Percentiles rank a stretch among this genome's conserved stretches.
Conservation (phyloP, 805 yeast genomes). For the Candida silvatica region DNA sequence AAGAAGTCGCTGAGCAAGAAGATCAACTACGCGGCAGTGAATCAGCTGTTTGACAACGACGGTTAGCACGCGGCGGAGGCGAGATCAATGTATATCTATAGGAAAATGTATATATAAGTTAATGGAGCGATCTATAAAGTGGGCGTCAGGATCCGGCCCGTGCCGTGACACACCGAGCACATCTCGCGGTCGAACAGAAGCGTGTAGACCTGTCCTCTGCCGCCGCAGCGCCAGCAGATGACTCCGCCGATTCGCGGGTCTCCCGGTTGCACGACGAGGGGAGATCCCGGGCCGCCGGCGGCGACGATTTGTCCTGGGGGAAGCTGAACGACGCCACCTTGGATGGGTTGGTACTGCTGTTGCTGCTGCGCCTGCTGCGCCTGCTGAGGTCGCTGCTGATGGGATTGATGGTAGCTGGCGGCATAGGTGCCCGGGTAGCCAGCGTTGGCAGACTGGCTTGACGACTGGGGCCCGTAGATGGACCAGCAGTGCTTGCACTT, state of each 20-base stretch:
- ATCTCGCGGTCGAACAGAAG: conserved; percentile 53
- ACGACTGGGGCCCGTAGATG: conserved; percentile 29
- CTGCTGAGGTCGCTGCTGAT: neutral
- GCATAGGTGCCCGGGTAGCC: neutral
- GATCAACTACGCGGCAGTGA: conserved; percentile 80
- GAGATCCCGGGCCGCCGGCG: conserved; percentile 7
- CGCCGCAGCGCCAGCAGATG: conserved; percentile 66
- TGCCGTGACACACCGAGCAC: conserved; percentile 59
- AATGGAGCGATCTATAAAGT: neutral
- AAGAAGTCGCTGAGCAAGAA: conserved; percentile 78
- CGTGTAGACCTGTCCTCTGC: conserved; percentile 47
- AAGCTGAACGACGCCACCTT: conserved; percentile 13
- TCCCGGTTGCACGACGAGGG: conserved; percentile 56
- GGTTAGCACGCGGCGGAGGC: no score
- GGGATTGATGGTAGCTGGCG: neutral
- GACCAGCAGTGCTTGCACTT: conserved; percentile 69
- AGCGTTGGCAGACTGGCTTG: neutral
- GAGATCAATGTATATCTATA: neutral
- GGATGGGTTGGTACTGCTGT: conserved; percentile 10
- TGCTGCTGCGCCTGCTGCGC: conserved; percentile 5
- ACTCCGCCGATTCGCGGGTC: conserved; percentile 73
- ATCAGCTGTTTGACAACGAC: conserved; percentile 34
- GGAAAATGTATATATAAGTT: neutral
- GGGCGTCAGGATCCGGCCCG: conserved; percentile 40
- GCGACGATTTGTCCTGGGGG: conserved; percentile 17